Evolutionary conservation across 2,329 filamentous ascomycete genomes (phyloP), one percentile per base, ranked within the genome.

Genomic region (Cercospora zeina): DNA sequence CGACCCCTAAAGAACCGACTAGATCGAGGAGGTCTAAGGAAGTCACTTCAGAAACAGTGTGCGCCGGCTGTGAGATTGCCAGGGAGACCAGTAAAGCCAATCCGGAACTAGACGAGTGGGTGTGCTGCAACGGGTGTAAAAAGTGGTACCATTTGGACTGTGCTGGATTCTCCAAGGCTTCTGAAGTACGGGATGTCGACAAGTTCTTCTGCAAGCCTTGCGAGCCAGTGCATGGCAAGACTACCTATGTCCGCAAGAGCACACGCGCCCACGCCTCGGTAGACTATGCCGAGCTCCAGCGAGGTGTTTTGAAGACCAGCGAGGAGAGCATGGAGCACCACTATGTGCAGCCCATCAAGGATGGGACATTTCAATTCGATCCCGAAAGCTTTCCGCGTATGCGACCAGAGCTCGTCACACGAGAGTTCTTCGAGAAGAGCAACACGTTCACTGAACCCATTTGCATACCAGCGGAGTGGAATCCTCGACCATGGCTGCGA

Each of bases 131-230:
- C 72, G 86, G 85, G 27, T 89, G 87, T 75, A 86, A 87, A 70
- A 80, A 80, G 61, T 89, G 87, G 87, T 88, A 85, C 70, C 87
- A 89, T 74, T 85, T 85, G 63, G 81, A 85, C 58, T 89, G 87
- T 71, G 86, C 86, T 54, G 86, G 85, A 2, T 87, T 89, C 74
- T 85, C 83, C 71, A 87, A 81, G 68, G 84, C 85, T 66, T 79
- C 83, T 27, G 85, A 88, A 70, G 83, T 87, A 34, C 82, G 85
- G 60, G 84, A 84, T 58, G 84, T 89, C 49, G 87, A 89, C 76
- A 89, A 88, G 72, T 89, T 84, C 70, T 86, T 87, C 70, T 89
- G 87, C 73, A 76, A 77, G 56, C 74, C 76, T 58, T 89, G 87
- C 72, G 83, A 85, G 64, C 81, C 83, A 21, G 75, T 79, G 11